These are phyloP conservation scores for Citrus hindsii DNA, from an alignment of 345 rosid species.

Conservation along the genomic window DNA sequence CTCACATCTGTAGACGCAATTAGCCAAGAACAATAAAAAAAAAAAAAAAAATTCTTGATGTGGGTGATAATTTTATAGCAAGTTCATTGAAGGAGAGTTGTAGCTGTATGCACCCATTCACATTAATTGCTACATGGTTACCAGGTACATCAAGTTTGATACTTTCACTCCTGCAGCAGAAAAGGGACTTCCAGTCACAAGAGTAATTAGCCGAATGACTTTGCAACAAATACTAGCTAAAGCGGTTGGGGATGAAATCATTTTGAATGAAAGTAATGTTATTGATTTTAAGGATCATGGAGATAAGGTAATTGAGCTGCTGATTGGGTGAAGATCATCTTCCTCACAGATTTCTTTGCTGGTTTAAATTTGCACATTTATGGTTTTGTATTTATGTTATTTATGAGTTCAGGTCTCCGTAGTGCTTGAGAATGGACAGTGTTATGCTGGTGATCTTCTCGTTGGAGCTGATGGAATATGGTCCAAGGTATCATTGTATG, in stretches of 20 bases:
- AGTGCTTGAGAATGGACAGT: constrained; percentile 71
- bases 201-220: constrained; percentile 88
- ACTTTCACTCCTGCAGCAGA: constrained; percentile 92
- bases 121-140: constrained; percentile 22
- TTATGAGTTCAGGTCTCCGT: constrained; percentile 59
- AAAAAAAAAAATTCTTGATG: background rate
- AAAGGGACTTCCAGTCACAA: constrained; percentile 84
- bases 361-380: constrained; percentile 1
- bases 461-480: constrained; percentile 97
- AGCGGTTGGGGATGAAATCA: constrained; percentile 79
- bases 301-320: constrained; percentile 48
- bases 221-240: constrained; percentile 76
- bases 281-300: constrained; percentile 78
- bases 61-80: background rate
- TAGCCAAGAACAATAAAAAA: no score
- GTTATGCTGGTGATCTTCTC: constrained; percentile 75
- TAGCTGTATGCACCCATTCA: constrained; percentile 12
- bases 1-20: background rate
- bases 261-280: constrained; percentile 79
- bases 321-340: background rate
- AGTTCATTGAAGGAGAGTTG: background rate
- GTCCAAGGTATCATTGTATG: constrained; percentile 72
- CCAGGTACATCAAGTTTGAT: constrained; percentile 91
- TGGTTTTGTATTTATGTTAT: constrained; percentile 14
- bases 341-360: background rate